Conservation (phyloP, 2,329 filamentous ascomycete species). For the Calonectria pteridis region DNA sequence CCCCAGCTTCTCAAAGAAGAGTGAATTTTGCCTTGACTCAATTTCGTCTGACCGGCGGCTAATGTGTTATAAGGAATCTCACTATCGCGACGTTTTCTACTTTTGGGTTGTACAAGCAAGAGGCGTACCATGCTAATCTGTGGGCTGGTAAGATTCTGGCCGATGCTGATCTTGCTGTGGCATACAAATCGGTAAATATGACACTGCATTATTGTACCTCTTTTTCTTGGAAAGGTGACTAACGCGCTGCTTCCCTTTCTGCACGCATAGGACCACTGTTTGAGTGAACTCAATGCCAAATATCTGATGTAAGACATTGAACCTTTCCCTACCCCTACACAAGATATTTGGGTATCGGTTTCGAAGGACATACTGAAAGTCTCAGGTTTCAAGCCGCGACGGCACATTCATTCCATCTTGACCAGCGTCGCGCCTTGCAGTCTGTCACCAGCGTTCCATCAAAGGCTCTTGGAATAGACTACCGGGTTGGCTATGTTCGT, state of each 20-base stretch:
- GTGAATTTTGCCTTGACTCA: neutral
- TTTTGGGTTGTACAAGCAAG: slow-evolving; percentile 56
- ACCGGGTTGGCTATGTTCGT: slow-evolving; percentile 58
- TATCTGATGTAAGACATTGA: neutral
- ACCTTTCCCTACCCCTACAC: neutral
- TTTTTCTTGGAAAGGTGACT: neutral
- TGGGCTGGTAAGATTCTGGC: slow-evolving; percentile 55
- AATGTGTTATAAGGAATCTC: slow-evolving; percentile 53
- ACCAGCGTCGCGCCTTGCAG: neutral
- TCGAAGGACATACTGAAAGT: neutral
- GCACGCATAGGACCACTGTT: neutral
- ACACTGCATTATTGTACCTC: neutral
- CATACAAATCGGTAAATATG: slow-evolving; percentile 49
- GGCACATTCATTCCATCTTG: neutral
- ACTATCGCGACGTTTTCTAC: slow-evolving; percentile 59
- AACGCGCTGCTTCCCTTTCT: neutral
- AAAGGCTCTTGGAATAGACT: slow-evolving; percentile 55
- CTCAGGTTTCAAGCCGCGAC: neutral
- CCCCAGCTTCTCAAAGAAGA: slow-evolving; percentile 9
- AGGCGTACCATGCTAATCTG: slow-evolving; percentile 56
- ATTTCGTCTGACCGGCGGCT: neutral
- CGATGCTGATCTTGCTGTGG: slow-evolving; percentile 55
- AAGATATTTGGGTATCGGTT: no score
- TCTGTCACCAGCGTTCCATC: slow-evolving; percentile 60
- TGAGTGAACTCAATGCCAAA: neutral